These are phyloP conservation scores for Coriaria nepalensis DNA, from an alignment of 306 rosid genomes.

Conservation along the genomic window DNA sequence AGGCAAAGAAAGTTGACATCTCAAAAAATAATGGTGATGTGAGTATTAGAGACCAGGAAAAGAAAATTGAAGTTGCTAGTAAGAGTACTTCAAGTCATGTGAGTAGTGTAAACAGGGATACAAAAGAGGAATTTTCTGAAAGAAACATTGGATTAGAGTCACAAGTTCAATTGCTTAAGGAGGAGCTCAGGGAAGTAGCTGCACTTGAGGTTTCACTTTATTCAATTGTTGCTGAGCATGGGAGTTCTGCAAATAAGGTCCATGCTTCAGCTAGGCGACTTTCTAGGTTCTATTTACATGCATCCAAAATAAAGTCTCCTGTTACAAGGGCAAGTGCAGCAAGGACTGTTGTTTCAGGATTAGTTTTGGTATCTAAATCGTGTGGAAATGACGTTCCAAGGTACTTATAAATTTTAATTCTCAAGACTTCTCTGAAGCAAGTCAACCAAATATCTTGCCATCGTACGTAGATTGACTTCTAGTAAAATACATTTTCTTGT, in stretches of 20 bases:
- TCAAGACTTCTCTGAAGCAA: background rate
- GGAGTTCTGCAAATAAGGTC: constrained; percentile 66
- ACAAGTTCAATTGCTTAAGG: constrained; percentile 54
- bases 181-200: constrained; percentile 81
- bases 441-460: background rate
- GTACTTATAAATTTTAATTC: constrained; percentile 18
- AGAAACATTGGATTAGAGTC: constrained; percentile 30
- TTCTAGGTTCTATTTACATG: constrained; percentile 69
- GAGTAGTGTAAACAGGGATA: constrained; percentile 15
- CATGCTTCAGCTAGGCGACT: constrained; percentile 90
- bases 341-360: constrained; percentile 57
- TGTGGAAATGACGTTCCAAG: constrained; percentile 94
- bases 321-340: constrained; percentile 51
- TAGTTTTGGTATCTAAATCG: constrained; percentile 75
- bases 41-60: constrained; percentile 21
- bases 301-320: constrained; percentile 38
- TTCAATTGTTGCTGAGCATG: constrained; percentile 76
- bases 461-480: background rate
- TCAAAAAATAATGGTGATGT: constrained; percentile 14
- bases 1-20: constrained; percentile 22
- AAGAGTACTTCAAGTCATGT: constrained; percentile 13
- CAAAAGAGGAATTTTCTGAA: constrained; percentile 9
- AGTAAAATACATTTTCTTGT: background rate
- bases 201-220: constrained; percentile 69
- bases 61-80: constrained; percentile 18